Conservation (phyloP, 192 early-diverging fungal genomes). For the Coemansia sp. region DNA sequence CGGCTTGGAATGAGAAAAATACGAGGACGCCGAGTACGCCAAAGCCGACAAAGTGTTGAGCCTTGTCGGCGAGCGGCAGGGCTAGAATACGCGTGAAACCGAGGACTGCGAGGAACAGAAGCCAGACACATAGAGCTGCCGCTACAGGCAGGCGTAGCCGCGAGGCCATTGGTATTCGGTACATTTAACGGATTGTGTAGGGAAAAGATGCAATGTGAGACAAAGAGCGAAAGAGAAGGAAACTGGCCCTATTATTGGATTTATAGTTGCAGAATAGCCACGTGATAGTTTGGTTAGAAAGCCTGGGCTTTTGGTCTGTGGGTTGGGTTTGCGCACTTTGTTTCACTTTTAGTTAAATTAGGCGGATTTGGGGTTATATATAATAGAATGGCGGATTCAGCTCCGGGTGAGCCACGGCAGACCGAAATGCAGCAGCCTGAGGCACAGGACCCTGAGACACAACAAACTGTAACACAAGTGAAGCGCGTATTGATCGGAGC, state of each 20-base stretch:
- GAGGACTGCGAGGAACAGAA: constrained; percentile 24
- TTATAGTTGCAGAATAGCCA: too few relatives aligned
- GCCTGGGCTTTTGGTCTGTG: too few relatives aligned
- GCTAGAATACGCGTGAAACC: constrained; percentile 34
- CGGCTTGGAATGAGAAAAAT: constrained; percentile 35
- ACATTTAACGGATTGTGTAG: constrained; percentile 5
- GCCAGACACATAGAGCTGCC: constrained; percentile 20
- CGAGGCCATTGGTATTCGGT: constrained; percentile 19
- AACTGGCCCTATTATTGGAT: neutral
- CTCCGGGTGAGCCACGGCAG: neutral
- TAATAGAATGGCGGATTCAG: neutral
- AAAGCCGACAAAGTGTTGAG: constrained; percentile 41
- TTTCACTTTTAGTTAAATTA: too few relatives aligned
- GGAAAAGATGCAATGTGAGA: neutral
- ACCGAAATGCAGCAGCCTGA: neutral
- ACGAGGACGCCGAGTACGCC: constrained; percentile 29
- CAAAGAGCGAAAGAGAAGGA: neutral
- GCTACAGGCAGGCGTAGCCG: constrained; percentile 23
- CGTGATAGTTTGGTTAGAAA: too few relatives aligned
- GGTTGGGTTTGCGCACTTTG: too few relatives aligned
- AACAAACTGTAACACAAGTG: neutral
- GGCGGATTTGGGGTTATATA: too few relatives aligned
- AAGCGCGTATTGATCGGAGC: constrained; percentile 70
- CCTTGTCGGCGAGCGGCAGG: constrained; percentile 33
- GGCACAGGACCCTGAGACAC: neutral